Evolutionary conservation across 1,139 yeast genomes (phyloP).

Genomic region (Candida tunisiensis): DNA sequence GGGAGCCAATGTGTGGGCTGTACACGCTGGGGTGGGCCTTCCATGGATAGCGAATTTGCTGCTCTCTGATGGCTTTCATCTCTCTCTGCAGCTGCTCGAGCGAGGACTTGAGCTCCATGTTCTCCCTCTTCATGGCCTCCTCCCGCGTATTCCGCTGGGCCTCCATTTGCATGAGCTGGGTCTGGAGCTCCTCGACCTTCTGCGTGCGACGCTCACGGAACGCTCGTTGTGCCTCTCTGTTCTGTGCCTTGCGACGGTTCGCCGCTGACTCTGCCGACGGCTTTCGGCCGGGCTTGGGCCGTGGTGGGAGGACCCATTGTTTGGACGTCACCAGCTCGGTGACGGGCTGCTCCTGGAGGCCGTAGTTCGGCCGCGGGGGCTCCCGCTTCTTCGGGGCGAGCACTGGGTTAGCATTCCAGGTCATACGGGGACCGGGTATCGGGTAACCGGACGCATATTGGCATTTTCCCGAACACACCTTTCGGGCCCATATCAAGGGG

Average conservation of each 20-base stretch:
- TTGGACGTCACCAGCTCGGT: constrained; percentile 37
- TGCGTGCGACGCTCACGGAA: constrained; percentile 69
- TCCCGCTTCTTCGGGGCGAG: too few species aligned
- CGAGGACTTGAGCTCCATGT: constrained; percentile 10
- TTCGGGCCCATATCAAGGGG: too few species aligned
- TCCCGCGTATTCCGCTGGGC: constrained; percentile 44
- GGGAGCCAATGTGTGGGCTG: too few species aligned
- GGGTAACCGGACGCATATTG: too few species aligned
- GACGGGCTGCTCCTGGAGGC: too few species aligned
- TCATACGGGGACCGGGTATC: too few species aligned
- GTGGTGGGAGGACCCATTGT: constrained; percentile 82
- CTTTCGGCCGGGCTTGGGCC: constrained; percentile 83
- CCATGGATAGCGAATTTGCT: too few species aligned
- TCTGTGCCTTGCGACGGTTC: constrained; percentile 70
- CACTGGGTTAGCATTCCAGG: too few species aligned
- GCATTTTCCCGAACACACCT: too few species aligned
- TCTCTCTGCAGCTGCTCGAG: constrained; percentile 16
- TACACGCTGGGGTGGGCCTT: too few species aligned
- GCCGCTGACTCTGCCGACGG: constrained; percentile 46
- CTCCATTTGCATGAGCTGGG: constrained; percentile 41
- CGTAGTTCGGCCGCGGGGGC: too few species aligned
- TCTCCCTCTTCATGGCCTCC: constrained; percentile 11
- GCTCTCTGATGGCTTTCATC: constrained; percentile 16
- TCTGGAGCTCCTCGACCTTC: constrained; percentile 35
- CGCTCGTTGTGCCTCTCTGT: constrained; percentile 91